These are phyloP conservation scores for Choiromyces venosus DNA, from an alignment of 495 filamentous ascomycete species.

Conservation along the genomic window DNA sequence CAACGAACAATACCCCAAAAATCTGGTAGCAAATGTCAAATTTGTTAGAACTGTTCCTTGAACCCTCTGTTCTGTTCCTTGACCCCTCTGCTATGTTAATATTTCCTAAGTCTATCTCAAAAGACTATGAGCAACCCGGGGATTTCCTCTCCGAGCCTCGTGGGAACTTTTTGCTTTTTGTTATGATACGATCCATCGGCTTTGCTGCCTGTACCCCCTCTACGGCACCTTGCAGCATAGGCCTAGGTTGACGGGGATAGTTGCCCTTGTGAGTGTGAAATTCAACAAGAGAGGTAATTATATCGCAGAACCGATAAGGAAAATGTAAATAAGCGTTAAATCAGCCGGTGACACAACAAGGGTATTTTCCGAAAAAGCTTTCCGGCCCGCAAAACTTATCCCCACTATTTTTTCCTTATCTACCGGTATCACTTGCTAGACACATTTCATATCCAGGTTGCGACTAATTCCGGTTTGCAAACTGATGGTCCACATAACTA, in stretches of 20 bases:
- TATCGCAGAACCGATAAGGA: background rate
- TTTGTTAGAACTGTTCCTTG: too few relatives aligned
- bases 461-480: conserved; percentile 2
- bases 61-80: too few relatives aligned
- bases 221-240: background rate
- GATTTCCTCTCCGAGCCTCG: too few relatives aligned
- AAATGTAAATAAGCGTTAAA: background rate
- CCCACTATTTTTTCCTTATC: background rate
- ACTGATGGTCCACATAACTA: background rate
- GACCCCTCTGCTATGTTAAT: too few relatives aligned
- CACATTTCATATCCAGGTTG: background rate
- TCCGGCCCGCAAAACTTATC: background rate
- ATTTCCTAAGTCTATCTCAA: background rate
- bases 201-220: background rate
- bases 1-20: too few relatives aligned
- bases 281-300: background rate
- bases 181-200: background rate
- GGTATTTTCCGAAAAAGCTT: background rate
- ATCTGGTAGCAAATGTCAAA: too few relatives aligned
- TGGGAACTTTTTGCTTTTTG: background rate
- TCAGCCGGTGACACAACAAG: background rate
- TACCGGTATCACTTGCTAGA: background rate
- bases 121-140: background rate
- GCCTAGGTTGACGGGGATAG: background rate
- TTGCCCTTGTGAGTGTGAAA: background rate